phyloP scores from a whole-genome alignment of 257 asterid genomes.

The Primulina huaijiensis region DNA sequence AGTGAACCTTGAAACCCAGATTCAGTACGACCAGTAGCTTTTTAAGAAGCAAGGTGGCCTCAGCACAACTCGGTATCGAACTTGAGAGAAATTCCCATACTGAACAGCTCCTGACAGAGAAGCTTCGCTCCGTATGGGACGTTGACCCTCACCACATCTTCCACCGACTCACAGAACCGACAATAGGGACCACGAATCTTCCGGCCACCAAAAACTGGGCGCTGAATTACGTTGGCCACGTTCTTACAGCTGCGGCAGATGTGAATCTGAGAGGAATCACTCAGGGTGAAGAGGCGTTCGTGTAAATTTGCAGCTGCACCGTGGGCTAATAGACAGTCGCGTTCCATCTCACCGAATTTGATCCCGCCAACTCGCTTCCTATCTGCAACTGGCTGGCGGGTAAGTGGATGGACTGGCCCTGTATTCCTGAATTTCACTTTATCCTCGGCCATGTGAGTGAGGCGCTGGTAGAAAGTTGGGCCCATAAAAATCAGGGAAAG shows the following conservation, averaged over 20 bases:
- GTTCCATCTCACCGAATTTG: slow-evolving; percentile 93
- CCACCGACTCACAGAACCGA: slow-evolving; percentile 71
- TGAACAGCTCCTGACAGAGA: slow-evolving; percentile 82
- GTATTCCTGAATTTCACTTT: slow-evolving; percentile 79
- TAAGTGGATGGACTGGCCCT: slow-evolving; percentile 93
- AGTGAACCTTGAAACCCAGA: neutral
- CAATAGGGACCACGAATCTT: slow-evolving; percentile 84
- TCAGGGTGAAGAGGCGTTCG: slow-evolving; percentile 88
- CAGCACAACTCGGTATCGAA: slow-evolving; percentile 79
- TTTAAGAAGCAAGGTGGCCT: slow-evolving; percentile 9
- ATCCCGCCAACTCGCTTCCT: slow-evolving; percentile 90
- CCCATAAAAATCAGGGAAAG: slow-evolving; percentile 64
- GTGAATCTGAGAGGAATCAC: slow-evolving; percentile 85
- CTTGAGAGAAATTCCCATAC: slow-evolving; percentile 82
- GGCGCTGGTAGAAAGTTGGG: slow-evolving; percentile 92
- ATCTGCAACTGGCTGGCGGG: slow-evolving; percentile 97
- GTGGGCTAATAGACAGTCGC: slow-evolving; percentile 91
- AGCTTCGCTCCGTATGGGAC: slow-evolving; percentile 96
- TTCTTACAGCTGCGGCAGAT: slow-evolving; percentile 71
- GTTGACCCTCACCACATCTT: slow-evolving; percentile 64
- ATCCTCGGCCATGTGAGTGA: slow-evolving; percentile 93
- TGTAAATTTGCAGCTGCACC: slow-evolving; percentile 89
- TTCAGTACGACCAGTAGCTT: neutral
- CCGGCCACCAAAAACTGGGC: slow-evolving; percentile 58
- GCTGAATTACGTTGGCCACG: slow-evolving; percentile 76